Conservation (phyloP, 352 stramenopile genomes). For the Phytophthora cajani region DNA sequence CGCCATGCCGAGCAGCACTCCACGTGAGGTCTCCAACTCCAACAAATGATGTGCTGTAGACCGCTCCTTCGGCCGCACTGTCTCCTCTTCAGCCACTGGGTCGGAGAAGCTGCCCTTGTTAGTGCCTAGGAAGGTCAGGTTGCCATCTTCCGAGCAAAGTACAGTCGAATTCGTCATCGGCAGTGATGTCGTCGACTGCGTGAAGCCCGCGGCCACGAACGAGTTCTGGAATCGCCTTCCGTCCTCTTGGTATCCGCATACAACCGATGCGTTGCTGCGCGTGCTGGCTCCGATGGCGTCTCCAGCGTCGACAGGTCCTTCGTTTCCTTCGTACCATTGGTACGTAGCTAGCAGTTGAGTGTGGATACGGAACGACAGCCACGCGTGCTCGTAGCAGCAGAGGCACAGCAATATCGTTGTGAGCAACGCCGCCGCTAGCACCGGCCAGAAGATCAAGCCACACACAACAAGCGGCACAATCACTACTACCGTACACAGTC, state of each 20-base stretch:
- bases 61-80: conserved; percentile 17
- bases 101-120: conserved; percentile 49
- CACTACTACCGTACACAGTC: conserved; percentile 36
- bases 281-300: conserved; percentile 20
- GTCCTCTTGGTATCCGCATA: conserved; percentile 33
- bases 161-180: conserved; percentile 20
- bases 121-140: conserved; percentile 28
- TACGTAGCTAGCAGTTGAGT: conserved; percentile 50
- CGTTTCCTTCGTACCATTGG: conserved; percentile 52
- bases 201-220: conserved; percentile 37
- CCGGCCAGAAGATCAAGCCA: conserved; percentile 45
- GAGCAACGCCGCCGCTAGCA: conserved; percentile 35
- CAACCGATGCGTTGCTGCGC: conserved; percentile 13
- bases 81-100: conserved; percentile 30
- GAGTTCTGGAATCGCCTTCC: conserved; percentile 45
- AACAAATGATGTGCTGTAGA: conserved; percentile 35
- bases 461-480: conserved; percentile 39
- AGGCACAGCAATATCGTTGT: conserved; percentile 42
- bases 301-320: conserved; percentile 15
- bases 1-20: conserved; percentile 34
- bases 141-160: conserved; percentile 25
- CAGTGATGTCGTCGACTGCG: conserved; percentile 40
- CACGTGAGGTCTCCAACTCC: conserved; percentile 34
- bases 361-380: conserved; percentile 61
- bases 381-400: conserved; percentile 61